Conservation (phyloP, 148 eudicot species). For the Vaccinium vitisidaea region DNA sequence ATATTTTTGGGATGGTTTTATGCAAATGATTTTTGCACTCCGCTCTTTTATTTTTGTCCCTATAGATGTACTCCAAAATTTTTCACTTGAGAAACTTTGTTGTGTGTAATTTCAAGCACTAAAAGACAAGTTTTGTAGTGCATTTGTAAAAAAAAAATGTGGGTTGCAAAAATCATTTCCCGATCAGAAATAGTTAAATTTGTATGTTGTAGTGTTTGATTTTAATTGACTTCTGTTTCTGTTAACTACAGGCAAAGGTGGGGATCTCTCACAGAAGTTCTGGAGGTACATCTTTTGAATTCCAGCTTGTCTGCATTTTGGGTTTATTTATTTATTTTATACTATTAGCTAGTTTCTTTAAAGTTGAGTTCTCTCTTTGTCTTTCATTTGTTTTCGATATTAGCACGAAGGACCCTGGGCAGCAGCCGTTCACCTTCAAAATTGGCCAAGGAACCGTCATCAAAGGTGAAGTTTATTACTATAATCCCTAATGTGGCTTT, state of each 20-base stretch:
- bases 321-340: neutral
- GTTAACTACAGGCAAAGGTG: constrained; percentile 57
- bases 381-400: constrained; percentile 18
- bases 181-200: neutral
- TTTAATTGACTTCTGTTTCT: neutral
- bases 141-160: too few species aligned
- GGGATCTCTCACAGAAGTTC: constrained; percentile 71
- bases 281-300: constrained; percentile 59
- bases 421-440: constrained; percentile 70
- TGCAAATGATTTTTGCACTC: neutral
- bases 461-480: constrained; percentile 51
- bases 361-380: neutral
- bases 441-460: constrained; percentile 75
- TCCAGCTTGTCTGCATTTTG: neutral
- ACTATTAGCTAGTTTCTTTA: neutral
- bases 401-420: constrained; percentile 92
- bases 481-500: neutral
- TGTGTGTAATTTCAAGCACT: too few species aligned
- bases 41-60: too few species aligned
- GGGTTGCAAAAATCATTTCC: too few species aligned
- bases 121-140: too few species aligned
- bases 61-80: too few species aligned
- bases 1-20: neutral
- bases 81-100: too few species aligned
- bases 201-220: neutral